Conservation (phyloP, 2,329 filamentous ascomycete genomes). For the Clarireedia hainanense region DNA sequence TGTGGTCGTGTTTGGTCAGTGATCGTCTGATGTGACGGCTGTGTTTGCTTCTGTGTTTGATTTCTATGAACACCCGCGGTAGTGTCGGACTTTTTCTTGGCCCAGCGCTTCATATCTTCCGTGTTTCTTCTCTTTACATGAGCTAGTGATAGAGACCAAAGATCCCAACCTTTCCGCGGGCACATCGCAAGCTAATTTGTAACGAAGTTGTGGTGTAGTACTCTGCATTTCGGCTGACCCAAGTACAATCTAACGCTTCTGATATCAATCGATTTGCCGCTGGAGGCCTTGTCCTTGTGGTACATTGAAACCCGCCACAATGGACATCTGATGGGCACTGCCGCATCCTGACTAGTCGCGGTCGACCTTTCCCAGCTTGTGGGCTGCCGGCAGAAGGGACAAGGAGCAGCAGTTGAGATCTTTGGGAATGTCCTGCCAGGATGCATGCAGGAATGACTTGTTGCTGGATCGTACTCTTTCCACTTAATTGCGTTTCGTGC, state of each 20-base stretch:
- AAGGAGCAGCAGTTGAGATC: constrained; percentile 1
- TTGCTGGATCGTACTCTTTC: not conserved
- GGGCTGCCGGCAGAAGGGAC: not conserved
- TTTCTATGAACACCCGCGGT: not conserved
- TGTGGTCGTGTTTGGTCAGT: not conserved
- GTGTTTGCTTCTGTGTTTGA: constrained; percentile 9
- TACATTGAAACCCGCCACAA: not conserved
- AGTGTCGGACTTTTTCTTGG: not conserved
- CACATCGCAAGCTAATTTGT: no score
- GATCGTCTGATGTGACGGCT: constrained; percentile 2
- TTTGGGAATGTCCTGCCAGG: not conserved
- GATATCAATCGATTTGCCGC: no score
- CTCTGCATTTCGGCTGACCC: no score
- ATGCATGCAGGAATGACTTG: not conserved
- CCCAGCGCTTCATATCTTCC: no score
- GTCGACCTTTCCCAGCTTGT: not conserved
- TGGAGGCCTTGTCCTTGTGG: not conserved
- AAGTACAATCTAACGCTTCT: no score
- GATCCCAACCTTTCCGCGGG: no score
- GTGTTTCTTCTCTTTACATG: no score
- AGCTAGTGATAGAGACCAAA: no score
- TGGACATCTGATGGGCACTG: not conserved
- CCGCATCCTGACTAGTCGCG: not conserved
- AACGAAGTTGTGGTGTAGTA: no score
- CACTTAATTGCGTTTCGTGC: not conserved